These are phyloP conservation scores for Acer yangbiense DNA, from an alignment of 345 rosid species.

Conservation along the genomic window DNA sequence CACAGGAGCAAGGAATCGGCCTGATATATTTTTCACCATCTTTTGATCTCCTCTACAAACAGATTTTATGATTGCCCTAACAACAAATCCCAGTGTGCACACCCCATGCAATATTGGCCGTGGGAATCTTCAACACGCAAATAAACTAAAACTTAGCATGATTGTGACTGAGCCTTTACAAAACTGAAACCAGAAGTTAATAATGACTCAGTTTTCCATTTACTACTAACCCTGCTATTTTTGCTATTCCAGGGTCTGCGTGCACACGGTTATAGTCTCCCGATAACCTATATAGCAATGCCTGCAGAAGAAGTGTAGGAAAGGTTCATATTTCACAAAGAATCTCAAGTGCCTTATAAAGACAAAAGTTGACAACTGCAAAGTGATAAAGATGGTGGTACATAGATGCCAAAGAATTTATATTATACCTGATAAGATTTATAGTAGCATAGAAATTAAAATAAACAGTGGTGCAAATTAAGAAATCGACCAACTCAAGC, in stretches of 20 bases:
- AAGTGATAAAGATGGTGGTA: background rate
- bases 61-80: conserved; percentile 75
- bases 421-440: background rate
- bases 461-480: background rate
- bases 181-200: background rate
- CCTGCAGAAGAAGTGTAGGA: conserved; percentile 53
- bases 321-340: conserved; percentile 20
- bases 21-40: conserved; percentile 58
- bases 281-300: conserved; percentile 84
- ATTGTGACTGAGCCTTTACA: no score
- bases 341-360: background rate
- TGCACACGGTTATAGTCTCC: conserved; percentile 96
- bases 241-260: conserved; percentile 76
- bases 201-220: background rate
- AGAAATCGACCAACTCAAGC: background rate
- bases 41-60: conserved; percentile 71
- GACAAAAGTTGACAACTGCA: background rate
- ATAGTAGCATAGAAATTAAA: background rate
- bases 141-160: background rate
- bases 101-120: conserved; percentile 88
- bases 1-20: conserved; percentile 71
- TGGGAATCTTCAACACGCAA: conserved; percentile 50
- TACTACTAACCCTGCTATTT: conserved; percentile 71
- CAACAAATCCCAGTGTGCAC: conserved; percentile 80
- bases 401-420: background rate